Base-by-base conservation (phyloP, 2,329 filamentous ascomycete species). In the Stachybotrys chartarum region DNA sequence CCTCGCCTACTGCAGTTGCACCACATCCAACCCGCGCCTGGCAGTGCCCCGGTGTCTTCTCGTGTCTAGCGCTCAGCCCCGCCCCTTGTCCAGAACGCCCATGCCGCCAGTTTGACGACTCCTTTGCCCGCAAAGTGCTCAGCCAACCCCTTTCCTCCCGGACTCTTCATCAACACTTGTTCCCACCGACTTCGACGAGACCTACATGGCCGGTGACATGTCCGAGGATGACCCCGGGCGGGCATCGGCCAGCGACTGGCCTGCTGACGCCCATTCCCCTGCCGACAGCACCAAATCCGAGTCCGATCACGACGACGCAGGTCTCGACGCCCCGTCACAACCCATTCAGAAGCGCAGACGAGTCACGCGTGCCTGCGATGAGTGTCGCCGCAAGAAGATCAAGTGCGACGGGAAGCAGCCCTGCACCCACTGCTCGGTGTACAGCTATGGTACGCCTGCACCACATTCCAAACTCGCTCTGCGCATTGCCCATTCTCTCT, bases 401-500 rank as follows among this genome's bases (percentile, higher is more conserved):
- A 93, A 92, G 69, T 93, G 88, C 64, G 88, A 92, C 69, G 89
- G 88, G 62, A 91, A 91, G 70, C 88, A 92, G 68, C 90, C 90
- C 10, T 94, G 90, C 72, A 97, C 92, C 0, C 94, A 97, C 72
- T 99, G 94, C 71, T 96, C 92, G 11, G 91, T 97, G 52, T 99
- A 99, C 72, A 97, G 91, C 70, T 99, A 99, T 78, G 93, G 94
- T 97, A 80, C 68, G 80, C 64, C 49, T n/a, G 59, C 48, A 42
- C 35, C n/a, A 44, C 39, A 10, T 14, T 12, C 51, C 44, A n/a
- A 46, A 14, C 35, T 14, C 35, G 10, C 14, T 42, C 14, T 14
- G 10, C 35, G 35, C 35, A 42, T 10, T 14, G 35, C 35, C 3
- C 5, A 42, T 42, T 14, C 39, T 32, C 30, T 12, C 12, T 50